Evolutionary conservation across 805 yeast genomes (phyloP).

Genomic region (Kregervanrija fluxuum): DNA sequence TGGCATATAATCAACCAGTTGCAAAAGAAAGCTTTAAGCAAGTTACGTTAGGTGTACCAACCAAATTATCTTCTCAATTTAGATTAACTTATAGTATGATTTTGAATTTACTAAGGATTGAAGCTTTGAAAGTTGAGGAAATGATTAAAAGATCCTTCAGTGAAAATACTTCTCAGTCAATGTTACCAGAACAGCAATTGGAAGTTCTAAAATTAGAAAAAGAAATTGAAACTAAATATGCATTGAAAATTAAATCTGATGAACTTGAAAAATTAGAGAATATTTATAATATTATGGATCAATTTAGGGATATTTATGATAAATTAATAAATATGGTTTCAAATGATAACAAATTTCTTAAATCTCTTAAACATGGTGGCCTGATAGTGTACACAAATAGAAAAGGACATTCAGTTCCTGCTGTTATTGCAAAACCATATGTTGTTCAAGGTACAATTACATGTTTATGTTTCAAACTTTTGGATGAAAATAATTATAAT

Average conservation of each 20-base stretch:
- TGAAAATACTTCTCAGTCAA: constrained; percentile 79
- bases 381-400: constrained; percentile 51
- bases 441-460: constrained; percentile 26
- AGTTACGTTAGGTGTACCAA: constrained; percentile 82
- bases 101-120: constrained; percentile 81
- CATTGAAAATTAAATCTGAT: constrained; percentile 31
- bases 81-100: constrained; percentile 95
- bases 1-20: constrained; percentile 70
- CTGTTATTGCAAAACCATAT: constrained; percentile 41
- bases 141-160: constrained; percentile 95
- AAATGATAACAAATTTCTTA: constrained; percentile 40
- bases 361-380: constrained; percentile 46
- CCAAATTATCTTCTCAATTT: constrained; percentile 86
- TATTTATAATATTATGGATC: constrained; percentile 37
- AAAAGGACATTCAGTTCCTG: constrained; percentile 36
- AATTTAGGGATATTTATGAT: constrained; percentile 38
- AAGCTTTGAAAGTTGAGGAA: constrained; percentile 93
- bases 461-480: constrained; percentile 23
- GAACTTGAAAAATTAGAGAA: constrained; percentile 36
- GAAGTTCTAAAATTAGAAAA: constrained; percentile 48
- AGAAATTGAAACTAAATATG: constrained; percentile 28
- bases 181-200: constrained; percentile 79
- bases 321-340: constrained; percentile 42
- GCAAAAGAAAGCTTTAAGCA: constrained; percentile 57
- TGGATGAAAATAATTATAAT: background rate